Percentiles rank a stretch among this genome's conserved stretches.
Evolutionary conservation across 192 early-diverging fungal species (phyloP).

Genomic region (Umbelopsis sp.): DNA sequence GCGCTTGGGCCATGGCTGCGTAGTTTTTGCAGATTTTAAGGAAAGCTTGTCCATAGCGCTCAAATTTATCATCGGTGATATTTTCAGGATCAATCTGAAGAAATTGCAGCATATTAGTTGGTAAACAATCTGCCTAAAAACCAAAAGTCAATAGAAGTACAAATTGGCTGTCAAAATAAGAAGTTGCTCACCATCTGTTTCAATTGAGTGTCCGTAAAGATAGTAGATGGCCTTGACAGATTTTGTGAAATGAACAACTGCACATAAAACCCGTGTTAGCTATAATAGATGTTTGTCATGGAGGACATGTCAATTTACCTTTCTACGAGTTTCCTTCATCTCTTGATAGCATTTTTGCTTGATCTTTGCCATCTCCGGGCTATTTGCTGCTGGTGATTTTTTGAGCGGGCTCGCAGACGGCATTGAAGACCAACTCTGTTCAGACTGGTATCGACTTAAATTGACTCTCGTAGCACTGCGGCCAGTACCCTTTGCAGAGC

Average conservation of each 20-base stretch:
- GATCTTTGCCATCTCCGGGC: not conserved
- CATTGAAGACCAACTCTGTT: not conserved
- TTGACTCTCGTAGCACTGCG: not conserved
- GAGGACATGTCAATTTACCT: not conserved
- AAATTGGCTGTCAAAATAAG: not conserved
- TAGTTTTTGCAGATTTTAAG: constrained; percentile 20
- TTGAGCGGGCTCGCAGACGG: not conserved
- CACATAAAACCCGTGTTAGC: not conserved
- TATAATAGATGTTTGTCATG: too few relatives aligned
- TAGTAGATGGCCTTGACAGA: not conserved
- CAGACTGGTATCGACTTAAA: not conserved
- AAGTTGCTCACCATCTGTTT: constrained; percentile 15
- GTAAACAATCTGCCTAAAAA: constrained; percentile 15
- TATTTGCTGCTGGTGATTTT: not conserved
- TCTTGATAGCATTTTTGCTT: constrained; percentile 5
- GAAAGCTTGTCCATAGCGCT: constrained; percentile 20
- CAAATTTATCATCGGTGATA: constrained; percentile 26
- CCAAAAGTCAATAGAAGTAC: not conserved
- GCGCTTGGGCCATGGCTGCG: not conserved
- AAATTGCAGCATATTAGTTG: constrained; percentile 13
- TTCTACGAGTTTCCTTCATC: constrained; percentile 1
- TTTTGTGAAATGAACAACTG: constrained; percentile 11
- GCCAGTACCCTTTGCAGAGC: not conserved
- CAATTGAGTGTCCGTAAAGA: constrained; percentile 29
- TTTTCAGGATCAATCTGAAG: constrained; percentile 14